phyloP scores from a whole-genome alignment of 768 basidiomycete genomes.

The Fomitopsis serialis region DNA sequence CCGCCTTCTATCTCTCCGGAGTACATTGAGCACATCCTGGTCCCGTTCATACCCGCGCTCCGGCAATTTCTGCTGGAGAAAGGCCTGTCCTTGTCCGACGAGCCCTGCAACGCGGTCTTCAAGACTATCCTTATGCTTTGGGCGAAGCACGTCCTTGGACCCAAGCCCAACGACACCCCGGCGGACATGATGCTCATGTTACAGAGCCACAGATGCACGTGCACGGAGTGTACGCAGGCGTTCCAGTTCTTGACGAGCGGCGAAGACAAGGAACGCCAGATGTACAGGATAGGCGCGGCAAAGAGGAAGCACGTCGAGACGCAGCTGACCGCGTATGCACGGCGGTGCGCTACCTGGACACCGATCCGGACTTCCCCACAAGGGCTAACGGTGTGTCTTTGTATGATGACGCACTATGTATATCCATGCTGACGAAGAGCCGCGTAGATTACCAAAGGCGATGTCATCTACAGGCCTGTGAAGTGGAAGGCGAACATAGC shows the following conservation, averaged over 20 bases:
- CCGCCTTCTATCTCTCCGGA: neutral
- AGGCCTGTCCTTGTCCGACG: neutral
- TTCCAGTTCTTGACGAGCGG: slow-evolving; percentile 2
- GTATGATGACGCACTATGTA: neutral
- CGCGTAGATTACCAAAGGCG: slow-evolving; percentile 4
- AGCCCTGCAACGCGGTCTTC: slow-evolving; percentile 5
- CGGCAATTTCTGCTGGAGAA: slow-evolving; percentile 5
- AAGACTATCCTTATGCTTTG: slow-evolving; percentile 6
- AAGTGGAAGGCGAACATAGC: neutral
- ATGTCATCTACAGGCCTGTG: neutral
- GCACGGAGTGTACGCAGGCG: slow-evolving; percentile 1
- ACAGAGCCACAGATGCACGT: slow-evolving; percentile 9
- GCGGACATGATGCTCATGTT: neutral
- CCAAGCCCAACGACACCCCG: slow-evolving; percentile 1
- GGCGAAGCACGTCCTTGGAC: slow-evolving; percentile 10
- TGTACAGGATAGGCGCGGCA: slow-evolving; percentile 5
- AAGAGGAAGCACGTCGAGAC: slow-evolving; percentile 13
- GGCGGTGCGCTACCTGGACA: slow-evolving; percentile 3
- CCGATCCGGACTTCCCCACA: slow-evolving; percentile 9
- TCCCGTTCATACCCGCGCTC: slow-evolving; percentile 9
- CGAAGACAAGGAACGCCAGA: neutral
- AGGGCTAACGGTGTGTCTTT: slow-evolving; percentile 9
- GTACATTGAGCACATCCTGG: slow-evolving; percentile 6
- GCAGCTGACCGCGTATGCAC: slow-evolving; percentile 1
- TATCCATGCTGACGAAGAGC: neutral